Evolutionary conservation across 352 stramenopile species (phyloP).

Genomic region (Aphanomyces stellatus): DNA sequence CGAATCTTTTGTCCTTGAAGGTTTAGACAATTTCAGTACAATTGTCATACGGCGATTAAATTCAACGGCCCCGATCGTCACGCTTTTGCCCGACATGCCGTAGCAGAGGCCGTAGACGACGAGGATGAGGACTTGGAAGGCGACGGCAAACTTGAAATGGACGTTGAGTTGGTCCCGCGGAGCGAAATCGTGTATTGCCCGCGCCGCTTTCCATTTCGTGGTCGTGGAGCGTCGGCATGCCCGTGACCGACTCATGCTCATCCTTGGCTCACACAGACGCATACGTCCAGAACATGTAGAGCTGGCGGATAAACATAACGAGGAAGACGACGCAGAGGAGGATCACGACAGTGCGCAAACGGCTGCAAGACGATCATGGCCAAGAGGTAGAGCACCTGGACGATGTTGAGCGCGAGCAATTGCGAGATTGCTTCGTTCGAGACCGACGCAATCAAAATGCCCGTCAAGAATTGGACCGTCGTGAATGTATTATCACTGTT

Average conservation of each 20-base stretch:
- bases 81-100: no score
- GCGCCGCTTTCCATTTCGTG: background rate
- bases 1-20: no score
- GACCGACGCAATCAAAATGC: constrained; percentile 49
- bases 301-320: constrained; percentile 12
- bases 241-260: background rate
- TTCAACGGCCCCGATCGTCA: no score
- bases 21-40: no score
- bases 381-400: constrained; percentile 45
- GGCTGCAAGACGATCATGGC: constrained; percentile 36
- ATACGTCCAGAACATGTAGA: constrained; percentile 9
- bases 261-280: constrained; percentile 14
- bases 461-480: constrained; percentile 50
- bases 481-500: no score
- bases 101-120: no score
- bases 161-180: background rate
- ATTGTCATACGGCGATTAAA: no score
- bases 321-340: background rate
- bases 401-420: constrained; percentile 39
- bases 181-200: constrained; percentile 15
- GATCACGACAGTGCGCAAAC: constrained; percentile 22
- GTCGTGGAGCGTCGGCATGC: constrained; percentile 10
- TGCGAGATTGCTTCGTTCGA: constrained; percentile 42
- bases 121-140: no score
- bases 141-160: background rate